phyloP scores from a whole-genome alignment of 2,329 filamentous ascomycete species.

The Xylaria sp. region DNA sequence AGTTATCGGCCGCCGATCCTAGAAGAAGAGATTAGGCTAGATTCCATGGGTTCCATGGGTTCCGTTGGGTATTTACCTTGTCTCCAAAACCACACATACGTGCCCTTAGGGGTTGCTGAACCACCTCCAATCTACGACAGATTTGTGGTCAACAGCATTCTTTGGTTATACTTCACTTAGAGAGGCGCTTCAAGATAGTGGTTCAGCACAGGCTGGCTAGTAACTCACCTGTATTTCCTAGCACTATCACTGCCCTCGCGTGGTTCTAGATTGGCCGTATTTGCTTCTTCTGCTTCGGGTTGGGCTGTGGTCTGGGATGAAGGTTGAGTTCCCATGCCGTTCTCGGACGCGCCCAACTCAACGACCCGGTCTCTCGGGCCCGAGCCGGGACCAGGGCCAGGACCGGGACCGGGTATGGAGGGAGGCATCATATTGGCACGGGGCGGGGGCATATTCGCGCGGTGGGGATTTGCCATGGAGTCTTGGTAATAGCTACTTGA shows the following conservation, averaged over 20 bases:
- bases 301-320: conserved; percentile 33
- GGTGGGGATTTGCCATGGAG: conserved; percentile 38
- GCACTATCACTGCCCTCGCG: conserved; percentile 37
- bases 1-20: conserved; percentile 95
- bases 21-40: conserved; percentile 28
- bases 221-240: conserved; percentile 40
- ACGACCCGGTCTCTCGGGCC: conserved; percentile 36
- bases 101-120: conserved; percentile 89
- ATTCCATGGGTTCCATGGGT: conserved; percentile 10
- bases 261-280: conserved; percentile 29
- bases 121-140: conserved; percentile 68
- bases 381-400: conserved; percentile 34
- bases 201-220: not conserved
- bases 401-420: conserved; percentile 36
- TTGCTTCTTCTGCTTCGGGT: conserved; percentile 33
- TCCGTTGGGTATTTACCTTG: conserved; percentile 66
- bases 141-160: conserved; percentile 28
- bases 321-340: conserved; percentile 32
- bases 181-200: not conserved
- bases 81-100: conserved; percentile 99
- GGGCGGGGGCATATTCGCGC: conserved; percentile 41
- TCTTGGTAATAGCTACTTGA: conserved; percentile 39
- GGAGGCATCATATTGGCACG: conserved; percentile 40
- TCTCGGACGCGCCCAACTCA: conserved; percentile 36
- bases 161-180: conserved; percentile 9